Evolutionary conservation across 371 early-diverging fungal species (phyloP).

Genomic region (Mucor lusitanicus): DNA sequence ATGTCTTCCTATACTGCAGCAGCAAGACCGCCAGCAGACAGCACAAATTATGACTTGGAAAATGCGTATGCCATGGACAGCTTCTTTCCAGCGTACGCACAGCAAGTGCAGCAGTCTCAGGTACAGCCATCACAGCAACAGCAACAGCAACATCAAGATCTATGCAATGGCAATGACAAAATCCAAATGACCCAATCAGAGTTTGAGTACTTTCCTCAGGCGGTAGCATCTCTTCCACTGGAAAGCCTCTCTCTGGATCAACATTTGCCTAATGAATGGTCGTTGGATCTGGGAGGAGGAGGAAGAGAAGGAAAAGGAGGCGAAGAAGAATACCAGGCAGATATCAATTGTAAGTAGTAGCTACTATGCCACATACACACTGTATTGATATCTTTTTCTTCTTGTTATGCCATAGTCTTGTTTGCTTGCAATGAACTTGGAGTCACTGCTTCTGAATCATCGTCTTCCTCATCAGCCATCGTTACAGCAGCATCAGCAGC

Average conservation of each 20-base stretch:
- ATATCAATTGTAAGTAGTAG: not conserved
- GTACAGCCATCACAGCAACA: not conserved
- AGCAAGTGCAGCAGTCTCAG: not conserved
- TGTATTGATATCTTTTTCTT: not conserved
- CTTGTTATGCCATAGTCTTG: not conserved
- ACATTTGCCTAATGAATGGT: constrained; percentile 6
- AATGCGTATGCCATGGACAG: not conserved
- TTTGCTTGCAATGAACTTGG: not conserved
- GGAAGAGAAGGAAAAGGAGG: too few species aligned
- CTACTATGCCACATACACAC: not conserved
- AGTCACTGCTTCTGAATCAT: not conserved
- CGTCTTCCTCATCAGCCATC: not conserved
- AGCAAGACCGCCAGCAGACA: not conserved
- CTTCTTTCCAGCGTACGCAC: not conserved
- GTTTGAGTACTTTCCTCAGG: constrained; percentile 1
- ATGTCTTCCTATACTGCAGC: constrained; percentile 8
- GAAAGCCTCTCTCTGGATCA: constrained; percentile 14
- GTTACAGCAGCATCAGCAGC: not conserved
- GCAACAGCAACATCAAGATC: not conserved
- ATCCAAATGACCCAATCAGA: not conserved
- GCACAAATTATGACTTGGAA: not conserved
- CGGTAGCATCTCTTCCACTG: constrained; percentile 6
- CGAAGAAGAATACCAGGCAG: not conserved
- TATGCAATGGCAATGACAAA: not conserved
- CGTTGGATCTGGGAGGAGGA: not conserved